Percentiles rank a stretch among this genome's conserved stretches.
phyloP scores from a whole-genome alignment of 2,329 filamentous ascomycete species.

The Madurella fahalii region DNA sequence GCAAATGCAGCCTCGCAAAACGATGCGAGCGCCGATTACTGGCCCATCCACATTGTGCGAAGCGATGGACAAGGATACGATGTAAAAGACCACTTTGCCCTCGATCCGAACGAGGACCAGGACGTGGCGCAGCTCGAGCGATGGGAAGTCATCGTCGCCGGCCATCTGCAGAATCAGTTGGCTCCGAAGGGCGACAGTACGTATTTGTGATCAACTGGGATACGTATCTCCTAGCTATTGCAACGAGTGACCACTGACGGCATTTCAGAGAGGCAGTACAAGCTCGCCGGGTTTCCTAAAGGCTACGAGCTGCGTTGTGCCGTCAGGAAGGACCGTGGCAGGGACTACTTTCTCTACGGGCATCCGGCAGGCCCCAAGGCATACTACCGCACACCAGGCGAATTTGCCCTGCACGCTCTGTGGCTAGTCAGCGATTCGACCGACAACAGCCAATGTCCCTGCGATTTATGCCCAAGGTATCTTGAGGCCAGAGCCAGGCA shows the following conservation, averaged over 20 bases:
- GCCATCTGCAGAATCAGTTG: constrained; percentile 24
- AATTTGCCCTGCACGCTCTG: constrained; percentile 49
- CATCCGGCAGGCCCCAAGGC: constrained; percentile 46
- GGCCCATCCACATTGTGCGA: constrained; percentile 38
- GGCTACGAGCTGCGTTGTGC: constrained; percentile 27
- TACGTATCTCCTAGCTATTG: background rate
- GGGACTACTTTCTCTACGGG: constrained; percentile 47
- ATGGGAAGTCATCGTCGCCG: constrained; percentile 27
- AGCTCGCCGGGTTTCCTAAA: constrained; percentile 23
- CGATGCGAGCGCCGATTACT: constrained; percentile 18
- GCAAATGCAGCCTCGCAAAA: constrained; percentile 10
- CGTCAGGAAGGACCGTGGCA: constrained; percentile 37
- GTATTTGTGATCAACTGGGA: background rate
- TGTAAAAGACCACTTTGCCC: constrained; percentile 21
- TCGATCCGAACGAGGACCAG: constrained; percentile 25
- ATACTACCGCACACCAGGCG: constrained; percentile 48
- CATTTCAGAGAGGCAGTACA: constrained; percentile 22
- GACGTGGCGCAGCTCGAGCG: constrained; percentile 31
- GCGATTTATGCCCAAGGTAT: constrained; percentile 41
- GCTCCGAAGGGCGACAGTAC: constrained; percentile 22
- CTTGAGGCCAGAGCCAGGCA: constrained; percentile 18
- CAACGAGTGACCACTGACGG: background rate
- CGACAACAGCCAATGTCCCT: constrained; percentile 49
- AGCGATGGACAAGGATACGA: constrained; percentile 41
- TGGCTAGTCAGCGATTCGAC: constrained; percentile 48